Evolutionary conservation across 768 basidiomycete species (phyloP).

Genomic region (Amanita thiersii): DNA sequence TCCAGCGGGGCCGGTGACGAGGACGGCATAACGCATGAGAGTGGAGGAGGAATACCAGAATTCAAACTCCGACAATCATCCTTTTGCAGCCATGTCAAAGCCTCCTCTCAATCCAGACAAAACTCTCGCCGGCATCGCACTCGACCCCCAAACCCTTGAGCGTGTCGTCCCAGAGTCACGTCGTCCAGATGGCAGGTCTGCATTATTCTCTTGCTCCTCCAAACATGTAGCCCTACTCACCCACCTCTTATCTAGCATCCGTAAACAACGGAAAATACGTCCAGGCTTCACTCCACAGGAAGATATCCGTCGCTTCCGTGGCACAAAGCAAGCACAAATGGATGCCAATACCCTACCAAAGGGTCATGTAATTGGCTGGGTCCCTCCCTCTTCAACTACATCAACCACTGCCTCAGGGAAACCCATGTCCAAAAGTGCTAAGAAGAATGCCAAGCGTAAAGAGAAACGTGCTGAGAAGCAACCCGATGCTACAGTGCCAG

Average conservation of each 20-base stretch:
- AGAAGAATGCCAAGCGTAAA: slow-evolving; percentile 72
- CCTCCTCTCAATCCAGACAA: slow-evolving; percentile 71
- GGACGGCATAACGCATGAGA: slow-evolving; percentile 81
- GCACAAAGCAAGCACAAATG: slow-evolving; percentile 66
- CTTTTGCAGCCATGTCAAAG: slow-evolving; percentile 46
- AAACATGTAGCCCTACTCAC: slow-evolving; percentile 13
- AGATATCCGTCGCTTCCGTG: slow-evolving; percentile 81
- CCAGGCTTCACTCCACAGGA: slow-evolving; percentile 95
- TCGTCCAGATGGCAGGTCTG: slow-evolving; percentile 82
- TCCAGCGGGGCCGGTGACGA: slow-evolving; percentile 93
- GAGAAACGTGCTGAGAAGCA: slow-evolving; percentile 59
- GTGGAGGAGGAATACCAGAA: not conserved
- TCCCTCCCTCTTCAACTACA: slow-evolving; percentile 44
- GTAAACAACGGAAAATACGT: slow-evolving; percentile 84
- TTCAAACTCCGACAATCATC: slow-evolving; percentile 6
- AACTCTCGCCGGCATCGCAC: slow-evolving; percentile 67
- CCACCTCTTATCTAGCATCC: slow-evolving; percentile 49
- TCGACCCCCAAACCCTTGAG: slow-evolving; percentile 81
- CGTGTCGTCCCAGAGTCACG: slow-evolving; percentile 82
- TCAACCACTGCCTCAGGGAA: slow-evolving; percentile 26
- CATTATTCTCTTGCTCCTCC: slow-evolving; percentile 12
- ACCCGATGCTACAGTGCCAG: slow-evolving; percentile 44
- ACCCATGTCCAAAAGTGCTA: slow-evolving; percentile 71
- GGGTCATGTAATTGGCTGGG: slow-evolving; percentile 81
- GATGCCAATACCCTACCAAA: slow-evolving; percentile 59